A percentile compares a stretch with the other conserved stretches of the same genome.
Evolutionary conservation across 805 yeast species (phyloP).

Genomic region (Lipomyces sp.): DNA sequence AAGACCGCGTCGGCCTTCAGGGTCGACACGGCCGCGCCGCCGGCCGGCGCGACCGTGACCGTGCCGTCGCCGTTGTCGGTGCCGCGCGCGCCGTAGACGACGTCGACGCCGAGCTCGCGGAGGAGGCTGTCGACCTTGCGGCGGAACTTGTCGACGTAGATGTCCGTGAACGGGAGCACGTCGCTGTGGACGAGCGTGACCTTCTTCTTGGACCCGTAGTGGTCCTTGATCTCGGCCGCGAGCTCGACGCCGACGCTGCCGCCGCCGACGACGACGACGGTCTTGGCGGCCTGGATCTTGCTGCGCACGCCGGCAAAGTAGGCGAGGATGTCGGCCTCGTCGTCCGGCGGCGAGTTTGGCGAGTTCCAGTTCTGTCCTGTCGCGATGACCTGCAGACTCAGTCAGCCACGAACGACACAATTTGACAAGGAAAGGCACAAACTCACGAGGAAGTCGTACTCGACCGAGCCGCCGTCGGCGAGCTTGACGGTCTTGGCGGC

Average conservation of each 20-base stretch:
- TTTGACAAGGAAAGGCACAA: no score
- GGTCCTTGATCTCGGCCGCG: slow-evolving; percentile 47
- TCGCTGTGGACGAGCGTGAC: slow-evolving; percentile 35
- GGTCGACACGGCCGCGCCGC: slow-evolving; percentile 1
- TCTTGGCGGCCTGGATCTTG: slow-evolving; percentile 39
- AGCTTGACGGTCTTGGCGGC: slow-evolving; percentile 6
- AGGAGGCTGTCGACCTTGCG: slow-evolving; percentile 22
- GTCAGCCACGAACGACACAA: no score
- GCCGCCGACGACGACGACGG: slow-evolving; percentile 50
- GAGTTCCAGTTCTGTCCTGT: slow-evolving; percentile 13
- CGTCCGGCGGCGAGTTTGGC: slow-evolving; percentile 8
- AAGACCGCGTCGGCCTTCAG: slow-evolving; percentile 13
- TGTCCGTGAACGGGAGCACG: slow-evolving; percentile 20
- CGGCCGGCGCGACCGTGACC: slow-evolving; percentile 6
- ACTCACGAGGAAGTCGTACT: slow-evolving; percentile 18
- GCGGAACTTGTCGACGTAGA: slow-evolving; percentile 15
- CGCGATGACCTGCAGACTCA: slow-evolving; percentile 17
- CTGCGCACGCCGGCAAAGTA: slow-evolving; percentile 20
- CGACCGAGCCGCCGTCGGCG: slow-evolving; percentile 5
- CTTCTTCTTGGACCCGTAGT: slow-evolving; percentile 39
- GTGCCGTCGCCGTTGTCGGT: slow-evolving; percentile 14
- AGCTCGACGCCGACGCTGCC: slow-evolving; percentile 54
- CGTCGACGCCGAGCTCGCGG: slow-evolving; percentile 25
- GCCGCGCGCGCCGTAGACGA: slow-evolving; percentile 20
- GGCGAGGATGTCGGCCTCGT: slow-evolving; percentile 1